Percentiles rank a stretch among this genome's conserved stretches.
Evolutionary conservation across 352 stramenopile genomes (phyloP).

Genomic region (Globisporangium takayamanum): DNA sequence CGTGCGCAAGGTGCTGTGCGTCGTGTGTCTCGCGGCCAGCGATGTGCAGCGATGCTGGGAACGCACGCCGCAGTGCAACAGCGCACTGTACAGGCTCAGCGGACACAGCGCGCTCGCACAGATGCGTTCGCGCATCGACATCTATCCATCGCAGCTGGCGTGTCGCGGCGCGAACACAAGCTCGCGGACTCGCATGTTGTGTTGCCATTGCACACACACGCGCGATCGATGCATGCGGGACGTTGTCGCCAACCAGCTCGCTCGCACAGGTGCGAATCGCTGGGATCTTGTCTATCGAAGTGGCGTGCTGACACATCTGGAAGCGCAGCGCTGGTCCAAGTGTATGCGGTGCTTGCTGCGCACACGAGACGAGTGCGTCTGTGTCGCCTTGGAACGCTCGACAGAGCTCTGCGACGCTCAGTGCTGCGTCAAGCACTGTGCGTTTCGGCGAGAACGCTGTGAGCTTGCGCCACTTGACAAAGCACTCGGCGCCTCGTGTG

Average conservation of each 20-base stretch:
- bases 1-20: not conserved
- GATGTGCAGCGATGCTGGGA: not conserved
- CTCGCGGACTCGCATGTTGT: slow-evolving; percentile 15
- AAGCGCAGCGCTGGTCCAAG: slow-evolving; percentile 20
- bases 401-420: slow-evolving; percentile 13
- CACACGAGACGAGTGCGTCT: slow-evolving; percentile 21
- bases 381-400: slow-evolving; percentile 14
- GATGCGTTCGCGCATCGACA: slow-evolving; percentile 12
- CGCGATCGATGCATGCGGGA: slow-evolving; percentile 14
- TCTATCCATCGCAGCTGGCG: slow-evolving; percentile 50
- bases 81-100: slow-evolving; percentile 32
- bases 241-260: slow-evolving; percentile 14
- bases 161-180: slow-evolving; percentile 35
- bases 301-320: slow-evolving; percentile 21
- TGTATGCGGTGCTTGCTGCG: slow-evolving; percentile 17
- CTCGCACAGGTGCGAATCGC: slow-evolving; percentile 20
- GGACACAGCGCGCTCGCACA: slow-evolving; percentile 26
- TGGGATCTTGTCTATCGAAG: slow-evolving; percentile 10
- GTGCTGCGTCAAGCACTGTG: slow-evolving; percentile 10
- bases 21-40: not conserved
- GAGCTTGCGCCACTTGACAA: slow-evolving; percentile 25
- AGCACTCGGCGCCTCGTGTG: slow-evolving; percentile 25
- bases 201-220: slow-evolving; percentile 24
- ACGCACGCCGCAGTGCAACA: slow-evolving; percentile 9
- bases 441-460: slow-evolving; percentile 20